Evolutionary conservation across 257 asterid genomes (phyloP).

Genomic region (Nicotiana tomentosiformis): DNA sequence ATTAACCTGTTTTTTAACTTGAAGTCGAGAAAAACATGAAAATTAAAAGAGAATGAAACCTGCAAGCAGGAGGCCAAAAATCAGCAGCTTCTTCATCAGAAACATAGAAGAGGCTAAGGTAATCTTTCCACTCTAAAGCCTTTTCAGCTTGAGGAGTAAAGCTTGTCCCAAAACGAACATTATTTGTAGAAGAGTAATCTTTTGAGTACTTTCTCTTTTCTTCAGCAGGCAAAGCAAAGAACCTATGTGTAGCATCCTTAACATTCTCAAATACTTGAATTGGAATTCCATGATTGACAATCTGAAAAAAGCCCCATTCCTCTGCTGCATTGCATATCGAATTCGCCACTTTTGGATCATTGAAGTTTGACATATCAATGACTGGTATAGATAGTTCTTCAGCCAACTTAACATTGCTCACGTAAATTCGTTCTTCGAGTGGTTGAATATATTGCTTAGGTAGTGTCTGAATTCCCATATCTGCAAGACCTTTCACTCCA

Average conservation of each 20-base stretch:
- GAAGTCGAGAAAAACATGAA: too few relatives aligned
- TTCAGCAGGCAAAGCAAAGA: slow-evolving; percentile 42
- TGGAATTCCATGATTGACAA: slow-evolving; percentile 50
- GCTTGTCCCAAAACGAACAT: slow-evolving; percentile 46
- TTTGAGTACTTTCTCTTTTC: slow-evolving; percentile 42
- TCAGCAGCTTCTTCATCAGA: slow-evolving; percentile 13
- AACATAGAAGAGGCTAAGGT: slow-evolving; percentile 32
- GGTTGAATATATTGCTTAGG: slow-evolving; percentile 41
- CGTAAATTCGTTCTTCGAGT: slow-evolving; percentile 25
- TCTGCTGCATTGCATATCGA: slow-evolving; percentile 43
- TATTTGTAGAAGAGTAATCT: slow-evolving; percentile 34
- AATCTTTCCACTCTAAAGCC: slow-evolving; percentile 58
- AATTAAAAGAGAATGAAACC: neutral
- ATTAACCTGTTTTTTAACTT: too few relatives aligned
- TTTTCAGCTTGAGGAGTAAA: slow-evolving; percentile 34
- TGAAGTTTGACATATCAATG: slow-evolving; percentile 40
- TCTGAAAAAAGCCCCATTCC: slow-evolving; percentile 52
- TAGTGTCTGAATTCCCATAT: slow-evolving; percentile 24
- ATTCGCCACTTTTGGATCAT: slow-evolving; percentile 20
- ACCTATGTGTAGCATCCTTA: slow-evolving; percentile 31
- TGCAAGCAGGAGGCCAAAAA: slow-evolving; percentile 14
- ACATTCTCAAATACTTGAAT: slow-evolving; percentile 35
- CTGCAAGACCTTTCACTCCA: slow-evolving; percentile 48
- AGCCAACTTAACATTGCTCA: slow-evolving; percentile 3
- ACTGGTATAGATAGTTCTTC: slow-evolving; percentile 37